Conservation (phyloP, 2,329 filamentous ascomycete genomes). For the Emmonsia crescens region DNA sequence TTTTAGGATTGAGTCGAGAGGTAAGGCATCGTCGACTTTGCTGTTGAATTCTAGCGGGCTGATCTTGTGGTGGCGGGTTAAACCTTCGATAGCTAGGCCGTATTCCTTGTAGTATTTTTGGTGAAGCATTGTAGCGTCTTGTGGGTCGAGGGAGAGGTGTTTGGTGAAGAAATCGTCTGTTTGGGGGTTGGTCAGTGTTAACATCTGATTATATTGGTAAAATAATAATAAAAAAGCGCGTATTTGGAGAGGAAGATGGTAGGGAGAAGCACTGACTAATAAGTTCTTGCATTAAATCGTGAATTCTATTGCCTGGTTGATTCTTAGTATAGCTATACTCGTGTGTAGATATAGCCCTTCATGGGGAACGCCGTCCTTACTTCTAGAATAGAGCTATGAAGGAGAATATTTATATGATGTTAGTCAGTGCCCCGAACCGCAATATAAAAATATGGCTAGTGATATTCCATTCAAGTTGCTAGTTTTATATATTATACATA, state of each 20-base stretch:
- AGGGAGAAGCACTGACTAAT: conserved; percentile 46
- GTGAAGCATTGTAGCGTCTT: conserved; percentile 80
- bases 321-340: conserved; percentile 3
- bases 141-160: conserved; percentile 61
- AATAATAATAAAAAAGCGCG: conserved; percentile 13
- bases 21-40: conserved; percentile 89
- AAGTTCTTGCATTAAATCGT: conserved; percentile 75
- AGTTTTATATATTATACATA: conserved; percentile 29
- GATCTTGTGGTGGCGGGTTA: conserved; percentile 89
- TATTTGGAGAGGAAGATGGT: background rate
- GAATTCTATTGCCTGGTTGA: conserved; percentile 58
- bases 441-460: background rate
- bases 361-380: conserved; percentile 37
- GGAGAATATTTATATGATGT: conserved; percentile 1
- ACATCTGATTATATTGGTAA: conserved; percentile 36
- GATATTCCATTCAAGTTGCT: background rate
- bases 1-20: conserved; percentile 72
- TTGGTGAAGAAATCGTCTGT: conserved; percentile 49
- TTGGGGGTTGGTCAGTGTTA: background rate
- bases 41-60: conserved; percentile 89
- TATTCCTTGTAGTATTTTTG: conserved; percentile 91
- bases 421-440: background rate
- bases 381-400: conserved; percentile 66
- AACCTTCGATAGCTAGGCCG: conserved; percentile 90
- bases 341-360: background rate